phyloP scores from a whole-genome alignment of 371 early-diverging fungal species.

The Rhizopus delemar region DNA sequence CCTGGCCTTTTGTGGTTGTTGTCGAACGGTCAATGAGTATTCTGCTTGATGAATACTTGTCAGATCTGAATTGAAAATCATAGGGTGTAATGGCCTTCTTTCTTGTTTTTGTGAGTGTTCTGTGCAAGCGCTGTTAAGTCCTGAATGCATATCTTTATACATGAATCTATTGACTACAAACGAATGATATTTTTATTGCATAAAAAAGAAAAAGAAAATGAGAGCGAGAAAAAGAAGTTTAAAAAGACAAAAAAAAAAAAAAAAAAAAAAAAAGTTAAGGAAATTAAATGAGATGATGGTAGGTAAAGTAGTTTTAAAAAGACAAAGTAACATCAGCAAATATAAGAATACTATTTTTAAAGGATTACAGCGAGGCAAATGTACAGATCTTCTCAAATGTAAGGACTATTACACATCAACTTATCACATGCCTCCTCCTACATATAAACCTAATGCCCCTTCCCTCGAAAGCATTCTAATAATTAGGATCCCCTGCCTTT shows the following conservation, averaged over 20 bases:
- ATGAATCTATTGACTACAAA: constrained; percentile 1
- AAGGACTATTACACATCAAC: neutral
- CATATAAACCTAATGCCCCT: neutral
- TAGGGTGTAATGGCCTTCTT: neutral
- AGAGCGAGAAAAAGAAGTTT: constrained; percentile 1
- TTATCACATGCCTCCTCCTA: constrained; percentile 5
- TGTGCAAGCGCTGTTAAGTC: neutral
- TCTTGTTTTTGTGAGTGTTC: neutral
- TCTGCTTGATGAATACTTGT: constrained; percentile 5
- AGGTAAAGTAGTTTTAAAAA: neutral
- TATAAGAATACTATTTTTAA: neutral
- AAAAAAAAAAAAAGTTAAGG: constrained; percentile 3
- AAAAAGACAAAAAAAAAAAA: constrained; percentile 8
- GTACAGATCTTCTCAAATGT: constrained; percentile 1
- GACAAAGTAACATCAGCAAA: neutral
- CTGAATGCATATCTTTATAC: neutral
- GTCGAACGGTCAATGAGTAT: constrained; percentile 42
- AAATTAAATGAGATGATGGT: neutral
- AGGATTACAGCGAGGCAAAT: neutral
- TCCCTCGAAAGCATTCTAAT: neutral
- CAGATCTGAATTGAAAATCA: neutral
- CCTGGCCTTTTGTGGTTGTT: constrained; percentile 56
- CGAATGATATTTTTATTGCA: neutral
- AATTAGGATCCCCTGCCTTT: too few species aligned
- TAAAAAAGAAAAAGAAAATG: constrained; percentile 7